These are phyloP conservation scores for Geotrichum klebahnii DNA, from an alignment of 1,139 yeast species.

Conservation along the genomic window DNA sequence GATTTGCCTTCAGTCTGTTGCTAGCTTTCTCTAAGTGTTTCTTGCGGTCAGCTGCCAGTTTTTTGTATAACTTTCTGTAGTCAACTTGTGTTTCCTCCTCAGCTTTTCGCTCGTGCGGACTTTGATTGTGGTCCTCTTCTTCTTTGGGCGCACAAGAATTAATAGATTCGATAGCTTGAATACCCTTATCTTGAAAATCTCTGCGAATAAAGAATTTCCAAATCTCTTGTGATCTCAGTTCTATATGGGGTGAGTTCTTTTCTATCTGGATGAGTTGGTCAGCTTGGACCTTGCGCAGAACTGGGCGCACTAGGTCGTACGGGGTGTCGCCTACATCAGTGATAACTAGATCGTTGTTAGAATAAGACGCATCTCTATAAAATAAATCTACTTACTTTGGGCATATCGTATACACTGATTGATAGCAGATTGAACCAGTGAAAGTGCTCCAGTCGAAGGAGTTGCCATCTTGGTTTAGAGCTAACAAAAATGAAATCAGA, in stretches of 20 bases:
- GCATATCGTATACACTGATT: slow-evolving; percentile 12
- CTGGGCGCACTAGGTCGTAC: slow-evolving; percentile 28
- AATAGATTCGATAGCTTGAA: slow-evolving; percentile 5
- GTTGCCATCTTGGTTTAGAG: slow-evolving; percentile 4
- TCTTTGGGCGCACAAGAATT: background rate
- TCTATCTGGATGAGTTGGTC: slow-evolving; percentile 29
- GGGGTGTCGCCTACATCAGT: slow-evolving; percentile 30
- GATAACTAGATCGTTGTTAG: slow-evolving; percentile 21
- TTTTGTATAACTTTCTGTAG: slow-evolving; percentile 9
- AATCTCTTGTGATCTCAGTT: slow-evolving; percentile 26
- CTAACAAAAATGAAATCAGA: background rate
- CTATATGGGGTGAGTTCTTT: slow-evolving; percentile 25
- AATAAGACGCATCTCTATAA: slow-evolving; percentile 24
- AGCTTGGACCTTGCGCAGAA: slow-evolving; percentile 24
- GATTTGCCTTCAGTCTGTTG: slow-evolving; percentile 14
- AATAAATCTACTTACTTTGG: slow-evolving; percentile 22
- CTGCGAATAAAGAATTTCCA: slow-evolving; percentile 27
- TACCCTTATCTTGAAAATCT: slow-evolving; percentile 26
- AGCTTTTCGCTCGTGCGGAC: background rate
- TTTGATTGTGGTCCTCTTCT: background rate
- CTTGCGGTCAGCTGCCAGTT: slow-evolving; percentile 8
- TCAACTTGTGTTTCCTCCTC: slow-evolving; percentile 3
- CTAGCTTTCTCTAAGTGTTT: slow-evolving; percentile 11
- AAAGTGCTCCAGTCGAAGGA: slow-evolving; percentile 13
- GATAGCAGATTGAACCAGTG: slow-evolving; percentile 14